Evolutionary conservation across 352 stramenopile genomes (phyloP), one percentile per base, ranked within the genome.

Genomic region (Stramenopiles sp.): DNA sequence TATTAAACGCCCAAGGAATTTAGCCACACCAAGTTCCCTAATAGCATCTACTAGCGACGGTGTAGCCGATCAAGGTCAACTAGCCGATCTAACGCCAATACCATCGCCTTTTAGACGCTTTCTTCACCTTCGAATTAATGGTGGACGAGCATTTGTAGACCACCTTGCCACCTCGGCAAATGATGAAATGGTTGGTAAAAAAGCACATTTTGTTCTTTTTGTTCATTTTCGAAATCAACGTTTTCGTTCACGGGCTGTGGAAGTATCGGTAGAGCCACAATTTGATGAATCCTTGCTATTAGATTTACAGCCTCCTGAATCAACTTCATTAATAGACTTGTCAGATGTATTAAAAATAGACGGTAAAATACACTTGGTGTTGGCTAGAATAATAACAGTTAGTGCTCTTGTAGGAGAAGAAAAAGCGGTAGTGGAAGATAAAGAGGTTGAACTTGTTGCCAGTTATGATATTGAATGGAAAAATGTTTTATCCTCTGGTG

Each of bases 221-320:
- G 77, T 82, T 13, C 82, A 82, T 0, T 92, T 91, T 82, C 87
- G 91, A 63, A 69, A 79, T 30, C 88, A 92, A 43, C 86, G 86
- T 0, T 80, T 87, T 63, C 63, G 7, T 0, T 90, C 87, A 0
- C 79, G 79, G 13, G 87, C 89, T 32, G 81, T 90, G 6, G 29
- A 33, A 1, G 89, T 85, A 32, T 81, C 79, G 4, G 86, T 91
- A 0, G 88, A 92, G 73, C 88, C 87, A 4, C 74, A 73, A 0
- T 92, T 92, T 79, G 86, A 91, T 78, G 88, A 90, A 32, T 83
- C 86, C 69, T 91, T 92, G 30, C 85, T 84, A 1, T 85, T 91
- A 74, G 80, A 63, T 32, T 82, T 92, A 6, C 80, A 87, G 30
- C 88, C 85, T 32, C 81, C 78, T 20, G 82, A 78, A 78, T 78